Evolutionary conservation across 148 eudicot species (phyloP), one percentile per base, ranked within the genome.

Genomic region (Fagopyrum esculentum): DNA sequence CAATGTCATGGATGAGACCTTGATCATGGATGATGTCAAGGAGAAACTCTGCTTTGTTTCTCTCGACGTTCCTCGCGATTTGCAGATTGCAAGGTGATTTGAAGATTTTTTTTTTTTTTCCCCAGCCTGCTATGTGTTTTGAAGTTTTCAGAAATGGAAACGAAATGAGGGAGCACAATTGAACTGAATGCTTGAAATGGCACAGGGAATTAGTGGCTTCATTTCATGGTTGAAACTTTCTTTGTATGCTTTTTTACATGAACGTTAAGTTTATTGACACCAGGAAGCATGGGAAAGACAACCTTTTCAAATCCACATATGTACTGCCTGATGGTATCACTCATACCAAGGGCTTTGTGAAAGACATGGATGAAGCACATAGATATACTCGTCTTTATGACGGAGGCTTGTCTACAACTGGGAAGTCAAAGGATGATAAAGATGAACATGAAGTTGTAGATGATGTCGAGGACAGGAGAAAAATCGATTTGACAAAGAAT

Each of bases 1-100:
- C 54, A 92, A 95, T 89, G 92, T 92, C n/a, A 95, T 90, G 99
- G 99, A 95, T 70, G 99, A 95, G 80, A 84, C 92, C 50, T 85
- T 92, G 69, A 68, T 95, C 13, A 83, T 95, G 82, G 99, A 95
- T 77, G 85, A 95, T 83, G 97, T 89, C 19, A 95, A 95, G 86
- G 96, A 94, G 84, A 83, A 87, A 75, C 81, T 95, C 40, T 95
- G 97, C 79, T 95, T 90, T 71, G 97, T 95, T 71, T 95, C 99
- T 4, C 84, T 83, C 30, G 96, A 94, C 79, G 88, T 87, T 19
- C 82, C 78, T 7, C 89, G 89, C 2, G 97, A 94, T 82, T 77
- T 95, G 75, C 76, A 86, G 72, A 81, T 95, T 83, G 90, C 99
- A 0, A 89, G 99, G 99, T 95, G 40, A 43, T 56, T 64, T 17